Conservation (phyloP, 1,284 basidiomycete species). For the Puccinia hordei region DNA sequence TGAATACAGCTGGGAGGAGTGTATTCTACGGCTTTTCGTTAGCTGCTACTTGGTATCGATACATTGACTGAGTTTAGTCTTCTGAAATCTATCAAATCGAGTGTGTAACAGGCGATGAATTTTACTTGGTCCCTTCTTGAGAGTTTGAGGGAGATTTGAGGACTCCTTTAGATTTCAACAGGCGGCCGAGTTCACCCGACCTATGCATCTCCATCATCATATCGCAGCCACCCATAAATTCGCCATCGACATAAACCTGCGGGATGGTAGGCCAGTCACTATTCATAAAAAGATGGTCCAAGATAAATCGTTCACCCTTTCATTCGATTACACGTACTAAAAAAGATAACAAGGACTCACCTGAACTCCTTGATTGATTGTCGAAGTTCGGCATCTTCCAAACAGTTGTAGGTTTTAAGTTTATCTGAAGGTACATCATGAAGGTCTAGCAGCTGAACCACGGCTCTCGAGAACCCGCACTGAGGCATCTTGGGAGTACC, state of each 20-base stretch:
- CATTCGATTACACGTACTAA: conserved; percentile 42
- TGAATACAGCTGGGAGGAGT: too few species aligned
- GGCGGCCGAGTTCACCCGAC: conserved; percentile 83
- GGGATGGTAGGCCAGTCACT: conserved; percentile 98
- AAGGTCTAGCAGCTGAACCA: conserved; percentile 83
- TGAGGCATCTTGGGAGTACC: conserved; percentile 72
- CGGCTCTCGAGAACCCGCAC: conserved; percentile 89
- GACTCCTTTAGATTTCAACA: conserved; percentile 74
- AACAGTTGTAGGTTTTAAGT: conserved; percentile 82
- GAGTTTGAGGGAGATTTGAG: conserved; percentile 59
- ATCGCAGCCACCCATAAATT: conserved; percentile 96
- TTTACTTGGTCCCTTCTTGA: conserved; percentile 1
- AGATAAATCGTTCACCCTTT: background rate
- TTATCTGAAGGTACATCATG: conserved; percentile 79
- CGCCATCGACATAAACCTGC: conserved; percentile 89
- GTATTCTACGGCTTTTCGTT: too few species aligned
- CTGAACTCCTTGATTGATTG: conserved; percentile 91
- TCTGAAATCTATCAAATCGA: too few species aligned
- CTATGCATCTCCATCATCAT: conserved; percentile 95
- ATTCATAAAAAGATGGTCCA: background rate
- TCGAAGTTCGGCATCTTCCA: conserved; percentile 81
- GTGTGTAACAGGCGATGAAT: background rate
- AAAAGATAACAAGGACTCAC: conserved; percentile 64
- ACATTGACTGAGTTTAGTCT: too few species aligned
- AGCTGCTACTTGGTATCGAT: too few species aligned